Conservation (phyloP, 495 filamentous ascomycete species). For the Amniculicola lignicola region DNA sequence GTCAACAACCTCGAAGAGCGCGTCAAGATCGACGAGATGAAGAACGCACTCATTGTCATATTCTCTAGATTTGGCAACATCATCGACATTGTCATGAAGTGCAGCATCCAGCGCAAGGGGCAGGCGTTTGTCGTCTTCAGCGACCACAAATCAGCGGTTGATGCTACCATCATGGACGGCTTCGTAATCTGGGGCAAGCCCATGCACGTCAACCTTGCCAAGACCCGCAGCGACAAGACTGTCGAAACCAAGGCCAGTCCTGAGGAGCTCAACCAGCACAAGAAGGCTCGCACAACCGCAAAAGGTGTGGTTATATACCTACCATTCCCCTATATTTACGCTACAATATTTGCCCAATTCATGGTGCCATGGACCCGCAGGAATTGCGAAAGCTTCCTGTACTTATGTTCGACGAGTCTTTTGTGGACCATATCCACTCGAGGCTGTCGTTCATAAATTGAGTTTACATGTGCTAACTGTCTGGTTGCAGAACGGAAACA, state of each 20-base stretch:
- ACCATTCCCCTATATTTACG: neutral
- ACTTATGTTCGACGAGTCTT: too few relatives aligned
- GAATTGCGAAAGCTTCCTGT: too few relatives aligned
- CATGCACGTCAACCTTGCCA: constrained; percentile 83
- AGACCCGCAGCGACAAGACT: constrained; percentile 78
- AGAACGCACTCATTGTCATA: constrained; percentile 67
- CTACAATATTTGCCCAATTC: too few relatives aligned
- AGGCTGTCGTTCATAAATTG: too few relatives aligned
- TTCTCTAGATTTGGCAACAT: constrained; percentile 90
- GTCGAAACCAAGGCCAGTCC: constrained; percentile 69
- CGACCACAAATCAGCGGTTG: constrained; percentile 65
- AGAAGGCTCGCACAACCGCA: constrained; percentile 79
- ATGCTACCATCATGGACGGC: constrained; percentile 85
- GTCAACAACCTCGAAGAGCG: constrained; percentile 92
- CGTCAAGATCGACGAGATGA: constrained; percentile 77
- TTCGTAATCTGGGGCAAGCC: constrained; percentile 94
- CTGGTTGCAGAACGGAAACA: constrained; percentile 88
- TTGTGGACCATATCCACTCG: too few relatives aligned
- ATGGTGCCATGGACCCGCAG: too few relatives aligned
- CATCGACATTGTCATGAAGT: constrained; percentile 89
- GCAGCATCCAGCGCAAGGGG: constrained; percentile 85
- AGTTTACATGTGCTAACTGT: neutral
- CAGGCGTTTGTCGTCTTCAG: constrained; percentile 97
- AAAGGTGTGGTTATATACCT: constrained; percentile 6
- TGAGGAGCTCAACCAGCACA: constrained; percentile 81